Conservation (phyloP, 2,329 filamentous ascomycete species). For the Cadophora malorum region DNA sequence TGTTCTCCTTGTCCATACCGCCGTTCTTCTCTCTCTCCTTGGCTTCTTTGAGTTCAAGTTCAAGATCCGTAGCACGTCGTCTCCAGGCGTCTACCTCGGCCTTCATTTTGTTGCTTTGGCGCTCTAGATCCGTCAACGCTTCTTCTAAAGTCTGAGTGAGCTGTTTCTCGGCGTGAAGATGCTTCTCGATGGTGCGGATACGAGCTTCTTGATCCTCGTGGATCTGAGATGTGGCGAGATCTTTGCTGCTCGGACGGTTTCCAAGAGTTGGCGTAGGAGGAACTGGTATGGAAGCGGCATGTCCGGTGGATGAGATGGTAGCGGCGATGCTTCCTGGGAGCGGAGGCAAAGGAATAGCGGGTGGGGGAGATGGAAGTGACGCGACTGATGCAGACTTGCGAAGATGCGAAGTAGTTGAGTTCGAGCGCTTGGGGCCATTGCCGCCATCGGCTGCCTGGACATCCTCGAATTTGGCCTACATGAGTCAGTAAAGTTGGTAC, state of each 20-base stretch:
- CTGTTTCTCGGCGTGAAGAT: constrained; percentile 94
- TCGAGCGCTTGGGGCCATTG: constrained; percentile 56
- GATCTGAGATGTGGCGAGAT: constrained; percentile 76
- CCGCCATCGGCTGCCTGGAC: constrained; percentile 48
- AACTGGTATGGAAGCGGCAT: constrained; percentile 46
- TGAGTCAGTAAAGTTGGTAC: constrained; percentile 28
- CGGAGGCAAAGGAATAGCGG: constrained; percentile 93
- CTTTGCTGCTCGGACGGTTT: constrained; percentile 82
- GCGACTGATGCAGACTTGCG: constrained; percentile 85
- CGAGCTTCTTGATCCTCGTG: constrained; percentile 95
- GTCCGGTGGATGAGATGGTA: constrained; percentile 52
- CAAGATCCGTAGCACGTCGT: constrained; percentile 73
- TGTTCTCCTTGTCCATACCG: constrained; percentile 48
- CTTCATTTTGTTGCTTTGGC: constrained; percentile 90
- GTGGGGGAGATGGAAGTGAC: constrained; percentile 90
- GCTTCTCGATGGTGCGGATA: constrained; percentile 95
- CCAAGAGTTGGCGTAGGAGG: constrained; percentile 61
- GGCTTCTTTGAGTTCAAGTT: constrained; percentile 58
- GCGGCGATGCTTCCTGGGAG: constrained; percentile 68
- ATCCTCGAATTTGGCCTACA: constrained; percentile 67
- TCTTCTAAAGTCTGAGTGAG: constrained; percentile 95
- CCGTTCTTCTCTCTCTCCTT: constrained; percentile 49
- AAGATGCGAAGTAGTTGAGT: constrained; percentile 56
- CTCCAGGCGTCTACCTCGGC: constrained; percentile 89
- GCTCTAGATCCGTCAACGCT: constrained; percentile 91